Base-by-base conservation (phyloP, 2,329 filamentous ascomycete species). In the Verticillium dahliae region DNA sequence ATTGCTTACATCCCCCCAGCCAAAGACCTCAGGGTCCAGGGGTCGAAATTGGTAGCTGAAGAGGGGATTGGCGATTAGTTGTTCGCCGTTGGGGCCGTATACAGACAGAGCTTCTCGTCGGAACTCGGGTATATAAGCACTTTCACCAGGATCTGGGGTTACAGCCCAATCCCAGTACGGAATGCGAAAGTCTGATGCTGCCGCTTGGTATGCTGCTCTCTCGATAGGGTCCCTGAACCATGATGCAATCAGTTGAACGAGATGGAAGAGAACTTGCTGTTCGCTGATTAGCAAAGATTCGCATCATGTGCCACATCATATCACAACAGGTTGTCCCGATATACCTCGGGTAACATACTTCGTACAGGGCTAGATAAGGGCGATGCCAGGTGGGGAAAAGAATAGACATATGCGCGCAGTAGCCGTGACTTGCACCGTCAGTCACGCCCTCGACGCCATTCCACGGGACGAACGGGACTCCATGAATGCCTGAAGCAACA, bases 371-470 rank as follows among this genome's bases (percentile, higher is more conserved):
- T 62, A 95, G 78, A 73, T 94, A 96, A 1, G 91, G 90, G 58
- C 92, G 85, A 78, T 96, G 92, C 92, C 92, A 96, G 45, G 87
- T 83, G 45, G 89, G 85, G 71, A 96, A 95, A 15, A 95, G 77
- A 50, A 88, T 85, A 1, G 89, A 90, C 31, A 81, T 84, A 74
- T 96, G 92, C 14, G 85, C 85, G 72, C 92, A 96, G 72, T 92
- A 96, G 58, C 91, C 91, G 15, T 82, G 79, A 45, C 79, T 75
- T 61, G 80, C 77, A 62, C 82, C 84, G 1, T 83, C 84, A 2
- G 78, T 18, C 18, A 52, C 76, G 60, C 80, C 76, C 57, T 75
- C 68, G 27, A 86, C 84, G 38, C 76, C 80, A 35, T 79, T 82
- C 81, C 83, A 86, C 13, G 80, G 72, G 45, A 75, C 67, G 65